Evolutionary conservation across 495 filamentous ascomycete species (phyloP).

Genomic region (Penicillium pulvis): DNA sequence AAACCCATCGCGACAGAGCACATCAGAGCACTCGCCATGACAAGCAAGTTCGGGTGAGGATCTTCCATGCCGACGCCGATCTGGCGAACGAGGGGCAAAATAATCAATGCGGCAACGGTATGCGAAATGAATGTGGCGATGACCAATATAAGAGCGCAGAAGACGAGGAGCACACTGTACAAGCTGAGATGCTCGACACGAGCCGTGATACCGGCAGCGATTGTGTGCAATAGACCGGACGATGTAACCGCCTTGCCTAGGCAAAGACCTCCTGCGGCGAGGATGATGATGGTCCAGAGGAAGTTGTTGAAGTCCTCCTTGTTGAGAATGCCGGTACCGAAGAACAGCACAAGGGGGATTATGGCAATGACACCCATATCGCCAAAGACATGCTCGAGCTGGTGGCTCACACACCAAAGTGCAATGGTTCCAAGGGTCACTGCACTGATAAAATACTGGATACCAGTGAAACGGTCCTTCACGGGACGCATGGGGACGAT

Average conservation of each 20-base stretch:
- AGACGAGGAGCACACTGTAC: constrained; percentile 86
- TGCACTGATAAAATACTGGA: constrained; percentile 88
- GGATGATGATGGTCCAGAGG: constrained; percentile 99
- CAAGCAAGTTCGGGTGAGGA: constrained; percentile 90
- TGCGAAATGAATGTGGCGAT: constrained; percentile 98
- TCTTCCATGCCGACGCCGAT: constrained; percentile 83
- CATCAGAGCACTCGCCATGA: constrained; percentile 80
- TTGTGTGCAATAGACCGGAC: constrained; percentile 88
- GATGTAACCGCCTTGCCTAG: constrained; percentile 94
- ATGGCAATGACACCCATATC: constrained; percentile 99
- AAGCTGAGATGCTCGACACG: constrained; percentile 77
- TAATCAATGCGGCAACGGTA: constrained; percentile 93
- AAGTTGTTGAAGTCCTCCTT: constrained; percentile 99
- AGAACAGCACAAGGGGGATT: constrained; percentile 93
- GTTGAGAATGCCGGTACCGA: constrained; percentile 93
- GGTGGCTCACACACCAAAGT: constrained; percentile 90
- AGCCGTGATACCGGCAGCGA: constrained; percentile 72
- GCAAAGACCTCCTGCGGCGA: constrained; percentile 89
- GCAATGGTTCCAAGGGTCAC: constrained; percentile 86
- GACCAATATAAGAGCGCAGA: constrained; percentile 81
- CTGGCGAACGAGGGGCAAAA: constrained; percentile 84
- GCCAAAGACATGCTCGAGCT: constrained; percentile 83
- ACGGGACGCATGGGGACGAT: constrained; percentile 89
- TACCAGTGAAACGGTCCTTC: constrained; percentile 81
- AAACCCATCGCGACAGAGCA: constrained; percentile 80